Conservation (phyloP, 2,329 filamentous ascomycete species). For the Fusarium lateritium region DNA sequence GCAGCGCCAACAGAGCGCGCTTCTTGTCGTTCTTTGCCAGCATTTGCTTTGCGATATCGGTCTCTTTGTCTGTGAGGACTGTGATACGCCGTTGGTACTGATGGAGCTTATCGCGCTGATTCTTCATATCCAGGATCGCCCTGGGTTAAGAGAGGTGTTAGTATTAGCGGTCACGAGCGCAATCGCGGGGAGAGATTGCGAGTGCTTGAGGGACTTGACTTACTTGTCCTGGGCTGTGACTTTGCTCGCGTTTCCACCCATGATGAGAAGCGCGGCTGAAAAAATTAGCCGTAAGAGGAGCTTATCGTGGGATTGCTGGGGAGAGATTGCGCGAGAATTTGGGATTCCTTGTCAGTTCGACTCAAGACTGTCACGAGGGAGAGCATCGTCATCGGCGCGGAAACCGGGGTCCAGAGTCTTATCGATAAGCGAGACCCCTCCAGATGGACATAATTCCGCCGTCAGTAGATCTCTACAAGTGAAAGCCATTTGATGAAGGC, state of each 20-base stretch:
- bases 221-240: constrained; percentile 88
- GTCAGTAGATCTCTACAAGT: not conserved
- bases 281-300: constrained; percentile 12
- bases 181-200: constrained; percentile 29
- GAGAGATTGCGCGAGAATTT: constrained; percentile 8
- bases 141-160: constrained; percentile 61
- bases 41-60: constrained; percentile 86
- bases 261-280: constrained; percentile 49
- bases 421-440: constrained; percentile 46
- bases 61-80: constrained; percentile 88
- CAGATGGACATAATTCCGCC: constrained; percentile 10
- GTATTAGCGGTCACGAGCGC: constrained; percentile 34
- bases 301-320: not conserved
- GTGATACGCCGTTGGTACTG: constrained; percentile 95
- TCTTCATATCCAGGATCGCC: constrained; percentile 97
- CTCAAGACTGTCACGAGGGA: constrained; percentile 47
- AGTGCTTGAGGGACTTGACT: constrained; percentile 48
- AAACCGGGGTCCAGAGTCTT: constrained; percentile 37
- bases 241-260: constrained; percentile 71
- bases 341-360: constrained; percentile 15
- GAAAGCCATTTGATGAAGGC: not conserved
- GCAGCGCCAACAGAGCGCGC: constrained; percentile 87
- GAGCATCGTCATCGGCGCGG: constrained; percentile 47
- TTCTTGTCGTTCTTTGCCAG: constrained; percentile 84
- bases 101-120: constrained; percentile 95